Evolutionary conservation across 768 basidiomycete genomes (phyloP).

Genomic region (Mycena vitilis): DNA sequence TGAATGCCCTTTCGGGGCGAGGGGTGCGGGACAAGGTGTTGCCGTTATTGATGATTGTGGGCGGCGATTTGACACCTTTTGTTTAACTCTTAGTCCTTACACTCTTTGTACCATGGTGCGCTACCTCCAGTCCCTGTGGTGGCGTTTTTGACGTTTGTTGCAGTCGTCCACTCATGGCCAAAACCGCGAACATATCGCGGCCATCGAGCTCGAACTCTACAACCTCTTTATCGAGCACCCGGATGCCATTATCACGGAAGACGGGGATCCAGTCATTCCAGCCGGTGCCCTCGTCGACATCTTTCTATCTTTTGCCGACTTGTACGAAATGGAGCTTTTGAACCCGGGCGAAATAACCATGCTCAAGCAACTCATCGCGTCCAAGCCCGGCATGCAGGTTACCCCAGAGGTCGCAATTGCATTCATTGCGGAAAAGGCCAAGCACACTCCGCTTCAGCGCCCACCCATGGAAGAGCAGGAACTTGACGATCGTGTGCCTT

Average conservation of each 20-base stretch:
- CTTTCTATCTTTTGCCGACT: conserved; percentile 69
- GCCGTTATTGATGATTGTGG: too few relatives aligned
- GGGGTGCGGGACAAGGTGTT: too few relatives aligned
- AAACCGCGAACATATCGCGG: conserved; percentile 75
- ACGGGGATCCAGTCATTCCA: conserved; percentile 74
- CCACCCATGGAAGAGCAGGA: conserved; percentile 56
- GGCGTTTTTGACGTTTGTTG: conserved; percentile 6
- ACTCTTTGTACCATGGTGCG: conserved; percentile 30
- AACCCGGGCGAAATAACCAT: conserved; percentile 68
- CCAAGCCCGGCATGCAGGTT: conserved; percentile 73
- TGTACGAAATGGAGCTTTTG: conserved; percentile 73
- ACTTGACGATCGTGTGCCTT: background rate
- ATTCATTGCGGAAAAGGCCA: conserved; percentile 73
- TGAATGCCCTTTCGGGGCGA: too few relatives aligned
- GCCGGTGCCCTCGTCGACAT: conserved; percentile 77
- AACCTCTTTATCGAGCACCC: conserved; percentile 77
- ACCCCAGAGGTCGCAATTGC: conserved; percentile 74
- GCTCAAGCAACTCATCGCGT: conserved; percentile 67
- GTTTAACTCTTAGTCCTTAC: background rate
- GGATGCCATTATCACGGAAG: conserved; percentile 65
- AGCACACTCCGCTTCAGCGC: conserved; percentile 55
- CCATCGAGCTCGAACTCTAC: conserved; percentile 76
- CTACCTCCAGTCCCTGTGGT: background rate
- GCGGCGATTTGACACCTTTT: too few relatives aligned
- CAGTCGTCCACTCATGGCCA: conserved; percentile 58